Evolutionary conservation across 805 yeast genomes (phyloP).

Genomic region (Metschnikowia chrysomelidarum): DNA sequence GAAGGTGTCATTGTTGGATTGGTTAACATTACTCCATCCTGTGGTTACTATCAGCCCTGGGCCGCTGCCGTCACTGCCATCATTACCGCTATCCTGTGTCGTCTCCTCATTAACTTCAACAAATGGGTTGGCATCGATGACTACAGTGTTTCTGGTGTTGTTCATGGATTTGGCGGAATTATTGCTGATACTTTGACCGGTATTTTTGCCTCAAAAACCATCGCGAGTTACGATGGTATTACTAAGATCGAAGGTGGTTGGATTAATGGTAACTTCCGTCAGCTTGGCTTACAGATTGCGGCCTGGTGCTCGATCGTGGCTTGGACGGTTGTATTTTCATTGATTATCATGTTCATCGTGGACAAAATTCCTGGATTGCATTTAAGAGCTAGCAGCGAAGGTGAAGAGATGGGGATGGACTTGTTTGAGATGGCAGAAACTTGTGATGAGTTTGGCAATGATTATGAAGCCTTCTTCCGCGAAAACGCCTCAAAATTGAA

Average conservation of each 20-base stretch:
- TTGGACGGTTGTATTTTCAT: slow-evolving; percentile 47
- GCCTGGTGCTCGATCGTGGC: slow-evolving; percentile 40
- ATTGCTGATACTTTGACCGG: slow-evolving; percentile 43
- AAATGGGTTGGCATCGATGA: slow-evolving; percentile 46
- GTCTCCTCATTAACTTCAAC: slow-evolving; percentile 33
- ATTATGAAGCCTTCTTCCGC: slow-evolving; percentile 27
- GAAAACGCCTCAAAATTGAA: slow-evolving; percentile 20
- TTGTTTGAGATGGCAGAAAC: slow-evolving; percentile 50
- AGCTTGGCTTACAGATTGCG: slow-evolving; percentile 47
- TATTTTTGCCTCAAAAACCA: slow-evolving; percentile 43
- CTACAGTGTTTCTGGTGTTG: slow-evolving; percentile 43
- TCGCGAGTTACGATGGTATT: slow-evolving; percentile 44
- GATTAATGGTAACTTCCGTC: slow-evolving; percentile 45
- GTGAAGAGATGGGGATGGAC: slow-evolving; percentile 53
- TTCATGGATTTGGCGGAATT: slow-evolving; percentile 51
- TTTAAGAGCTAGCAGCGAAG: slow-evolving; percentile 44
- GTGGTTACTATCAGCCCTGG: slow-evolving; percentile 47
- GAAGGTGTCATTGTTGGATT: slow-evolving; percentile 47
- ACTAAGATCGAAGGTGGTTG: slow-evolving; percentile 47
- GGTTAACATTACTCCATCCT: slow-evolving; percentile 47
- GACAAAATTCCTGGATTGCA: slow-evolving; percentile 51
- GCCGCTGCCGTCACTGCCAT: slow-evolving; percentile 44
- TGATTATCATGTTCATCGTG: slow-evolving; percentile 43
- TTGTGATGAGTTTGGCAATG: slow-evolving; percentile 38
- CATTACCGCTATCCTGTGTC: slow-evolving; percentile 39